Conservation (phyloP, 441 rosid species). For the Mallotus repandus region DNA sequence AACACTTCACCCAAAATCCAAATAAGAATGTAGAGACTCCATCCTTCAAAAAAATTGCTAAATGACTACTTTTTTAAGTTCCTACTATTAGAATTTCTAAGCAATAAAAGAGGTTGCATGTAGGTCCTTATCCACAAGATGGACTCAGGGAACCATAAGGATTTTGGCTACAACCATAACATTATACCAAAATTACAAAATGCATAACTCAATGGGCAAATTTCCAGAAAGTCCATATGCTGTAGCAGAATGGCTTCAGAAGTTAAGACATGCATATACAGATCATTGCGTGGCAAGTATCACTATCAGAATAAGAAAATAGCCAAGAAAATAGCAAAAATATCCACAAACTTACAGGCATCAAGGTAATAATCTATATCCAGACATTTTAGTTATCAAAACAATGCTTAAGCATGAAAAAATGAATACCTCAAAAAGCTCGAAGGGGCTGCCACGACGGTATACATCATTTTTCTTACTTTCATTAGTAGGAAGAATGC, state of each 20-base stretch:
- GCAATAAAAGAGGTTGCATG: neutral
- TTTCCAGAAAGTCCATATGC: neutral
- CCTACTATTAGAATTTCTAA: neutral
- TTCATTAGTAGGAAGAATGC: conserved; percentile 47
- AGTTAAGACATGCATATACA: neutral
- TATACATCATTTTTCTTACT: conserved; percentile 70
- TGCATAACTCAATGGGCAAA: neutral
- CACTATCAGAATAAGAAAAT: neutral
- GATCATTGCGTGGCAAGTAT: neutral
- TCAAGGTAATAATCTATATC: neutral
- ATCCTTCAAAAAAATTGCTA: neutral
- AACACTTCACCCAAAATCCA: neutral
- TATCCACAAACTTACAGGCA: neutral
- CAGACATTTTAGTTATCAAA: conserved; percentile 1
- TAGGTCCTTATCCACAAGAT: neutral
- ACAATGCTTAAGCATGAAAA: conserved; percentile 6
- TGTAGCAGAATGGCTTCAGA: neutral
- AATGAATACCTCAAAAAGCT: conserved; percentile 72
- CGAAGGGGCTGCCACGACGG: conserved; percentile 77
- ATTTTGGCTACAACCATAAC: neutral
- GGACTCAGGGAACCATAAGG: neutral
- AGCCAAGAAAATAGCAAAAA: neutral
- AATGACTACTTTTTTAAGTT: neutral
- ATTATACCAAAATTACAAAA: neutral
- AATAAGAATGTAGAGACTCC: neutral